Conservation (phyloP, 129 eudicot species). For the Tagetes erecta region DNA sequence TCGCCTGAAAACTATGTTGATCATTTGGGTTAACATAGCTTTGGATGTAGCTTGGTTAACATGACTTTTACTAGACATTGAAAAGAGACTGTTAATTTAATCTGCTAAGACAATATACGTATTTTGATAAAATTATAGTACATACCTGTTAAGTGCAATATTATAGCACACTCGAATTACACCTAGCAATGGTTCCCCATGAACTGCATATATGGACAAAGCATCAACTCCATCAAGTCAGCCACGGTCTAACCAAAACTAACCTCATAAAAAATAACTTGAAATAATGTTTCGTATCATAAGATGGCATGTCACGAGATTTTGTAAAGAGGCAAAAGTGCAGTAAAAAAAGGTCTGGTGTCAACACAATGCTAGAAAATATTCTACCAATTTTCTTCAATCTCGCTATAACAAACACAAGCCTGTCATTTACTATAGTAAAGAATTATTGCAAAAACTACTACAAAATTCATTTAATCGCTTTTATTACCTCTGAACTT, state of each 20-base stretch:
- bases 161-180: slow-evolving; percentile 90
- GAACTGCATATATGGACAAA: slow-evolving; percentile 58
- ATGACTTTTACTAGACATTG: slow-evolving; percentile 78
- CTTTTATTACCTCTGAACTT: slow-evolving; percentile 76
- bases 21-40: slow-evolving; percentile 97
- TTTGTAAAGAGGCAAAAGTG: background rate
- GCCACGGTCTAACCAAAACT: background rate
- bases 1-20: slow-evolving; percentile 81
- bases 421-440: background rate
- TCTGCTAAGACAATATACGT: slow-evolving; percentile 7
- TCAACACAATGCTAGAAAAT: background rate
- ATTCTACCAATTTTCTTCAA: background rate
- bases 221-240: background rate
- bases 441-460: slow-evolving; percentile 6
- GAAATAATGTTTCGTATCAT: slow-evolving; percentile 12
- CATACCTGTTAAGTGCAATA: slow-evolving; percentile 90
- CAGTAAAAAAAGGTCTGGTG: background rate
- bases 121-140: slow-evolving; percentile 2
- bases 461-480: background rate
- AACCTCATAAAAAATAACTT: background rate
- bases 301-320: background rate
- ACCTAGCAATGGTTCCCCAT: slow-evolving; percentile 86
- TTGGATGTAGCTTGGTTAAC: slow-evolving; percentile 94
- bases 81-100: slow-evolving; percentile 26
- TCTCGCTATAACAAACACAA: background rate